Evolutionary conservation across 352 stramenopile genomes (phyloP), one percentile per base, ranked within the genome.

Genomic region (Phytopythium vexans): DNA sequence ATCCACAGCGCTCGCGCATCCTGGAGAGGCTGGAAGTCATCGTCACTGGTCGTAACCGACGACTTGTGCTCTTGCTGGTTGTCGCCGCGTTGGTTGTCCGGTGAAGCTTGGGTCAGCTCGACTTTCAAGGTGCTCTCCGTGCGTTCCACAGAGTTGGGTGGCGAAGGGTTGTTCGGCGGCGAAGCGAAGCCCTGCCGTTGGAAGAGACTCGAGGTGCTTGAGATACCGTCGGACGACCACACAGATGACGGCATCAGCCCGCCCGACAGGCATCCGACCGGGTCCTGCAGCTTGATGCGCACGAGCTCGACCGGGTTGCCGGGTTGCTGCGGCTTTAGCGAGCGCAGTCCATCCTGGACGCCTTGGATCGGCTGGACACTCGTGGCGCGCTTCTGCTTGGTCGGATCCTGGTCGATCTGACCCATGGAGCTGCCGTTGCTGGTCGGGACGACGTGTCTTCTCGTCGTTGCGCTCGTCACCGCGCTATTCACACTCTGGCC

Each of bases 221-320:
- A 56, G 21, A 89, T 66, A 11, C 81, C 78, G 47, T 85, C 78
- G 10, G 76, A 70, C 31, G 81, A 82, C 81, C 81, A 92, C 21
- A 88, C 51, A 31, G 60, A 56, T 16, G 40, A 42, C 6, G 49
- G 11, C 27, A 47, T 39, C 38, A 48, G 39, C 36, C 72, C 60
- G 32, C 69, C 66, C 38, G 56, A 37, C 16, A 68, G 49, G 40
- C 64, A 78, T 33, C 70, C 59, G 21, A 62, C 56, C 15, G 72
- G 72, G 42, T 82, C 67, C 60, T 82, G 72, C 46, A 85, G 64
- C 72, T 82, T 85, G 48, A 85, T 72, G 40, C 67, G 70, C 44
- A 77, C 64, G 45, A 70, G 58, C 57, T 85, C 72, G 6, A 82
- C 64, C 14, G 74, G 67, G 46, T 81, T 76, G 50, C 67, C 69